Evolutionary conservation across 768 basidiomycete genomes (phyloP).

Genomic region (Coprinopsis sp.): DNA sequence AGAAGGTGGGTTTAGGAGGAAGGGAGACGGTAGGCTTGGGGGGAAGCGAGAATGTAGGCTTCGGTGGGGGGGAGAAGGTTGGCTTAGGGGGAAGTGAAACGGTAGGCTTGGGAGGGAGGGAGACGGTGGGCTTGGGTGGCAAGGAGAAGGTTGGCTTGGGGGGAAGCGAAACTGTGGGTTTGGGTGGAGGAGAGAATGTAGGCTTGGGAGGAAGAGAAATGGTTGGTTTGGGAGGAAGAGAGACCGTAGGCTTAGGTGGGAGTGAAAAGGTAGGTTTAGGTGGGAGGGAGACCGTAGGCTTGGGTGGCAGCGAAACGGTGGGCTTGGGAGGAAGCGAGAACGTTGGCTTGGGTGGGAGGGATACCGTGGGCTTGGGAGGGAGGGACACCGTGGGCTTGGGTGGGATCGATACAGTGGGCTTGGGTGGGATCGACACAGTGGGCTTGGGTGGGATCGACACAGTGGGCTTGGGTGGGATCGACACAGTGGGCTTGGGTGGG

Average conservation of each 20-base stretch:
- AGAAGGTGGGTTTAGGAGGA: constrained; percentile 1
- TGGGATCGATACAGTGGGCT: neutral
- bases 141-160: neutral
- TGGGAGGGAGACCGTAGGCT: neutral
- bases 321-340: neutral
- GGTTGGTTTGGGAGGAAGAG: constrained; percentile 4
- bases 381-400: neutral
- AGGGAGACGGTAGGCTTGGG: constrained; percentile 1
- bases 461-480: no score
- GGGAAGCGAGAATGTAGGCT: constrained; percentile 1
- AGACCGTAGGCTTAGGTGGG: neutral
- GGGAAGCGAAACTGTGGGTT: neutral
- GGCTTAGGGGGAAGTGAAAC: constrained; percentile 1
- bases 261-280: neutral
- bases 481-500: no score
- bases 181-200: neutral
- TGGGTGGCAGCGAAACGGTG: neutral
- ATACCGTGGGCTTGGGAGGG: neutral
- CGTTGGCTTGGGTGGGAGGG: neutral
- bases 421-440: no score
- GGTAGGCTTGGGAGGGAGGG: constrained; percentile 1
- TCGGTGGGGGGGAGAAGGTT: neutral
- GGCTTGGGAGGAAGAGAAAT: constrained; percentile 1
- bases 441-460: no score
- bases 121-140: neutral